Percentiles rank a stretch among this genome's conserved stretches.
Conservation (phyloP, 164 flowering plant genomes). For the Liriodendron chinense region DNA sequence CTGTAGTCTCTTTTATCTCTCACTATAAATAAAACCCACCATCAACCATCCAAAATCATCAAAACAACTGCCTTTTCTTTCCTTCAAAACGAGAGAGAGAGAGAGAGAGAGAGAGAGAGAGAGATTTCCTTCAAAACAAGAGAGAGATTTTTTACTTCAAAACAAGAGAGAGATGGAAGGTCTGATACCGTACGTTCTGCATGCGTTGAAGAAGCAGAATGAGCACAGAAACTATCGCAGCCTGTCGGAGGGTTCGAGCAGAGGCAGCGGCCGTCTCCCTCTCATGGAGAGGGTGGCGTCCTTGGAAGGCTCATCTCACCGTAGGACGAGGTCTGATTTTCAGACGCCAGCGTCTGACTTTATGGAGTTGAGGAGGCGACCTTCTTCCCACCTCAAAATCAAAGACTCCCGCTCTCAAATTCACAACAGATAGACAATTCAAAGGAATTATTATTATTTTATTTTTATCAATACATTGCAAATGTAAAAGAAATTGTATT, state of each 20-base stretch:
- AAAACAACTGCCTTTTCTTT: background rate
- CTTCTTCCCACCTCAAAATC: background rate
- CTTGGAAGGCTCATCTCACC: conserved; percentile 10
- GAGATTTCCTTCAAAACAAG: too few relatives aligned
- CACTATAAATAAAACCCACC: background rate
- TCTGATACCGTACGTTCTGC: conserved; percentile 35
- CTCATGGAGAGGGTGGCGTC: background rate
- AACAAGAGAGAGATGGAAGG: conserved; percentile 38
- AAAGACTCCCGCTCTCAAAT: background rate
- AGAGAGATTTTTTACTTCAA: background rate
- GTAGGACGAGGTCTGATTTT: conserved; percentile 28
- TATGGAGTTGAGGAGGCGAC: conserved; percentile 17
- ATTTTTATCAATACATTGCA: too few relatives aligned
- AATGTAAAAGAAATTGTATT: too few relatives aligned
- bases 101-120: background rate
- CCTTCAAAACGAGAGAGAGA: background rate
- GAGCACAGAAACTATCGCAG: conserved; percentile 23
- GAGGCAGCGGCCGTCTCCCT: conserved; percentile 27
- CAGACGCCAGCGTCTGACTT: conserved; percentile 22
- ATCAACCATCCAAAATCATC: too few relatives aligned
- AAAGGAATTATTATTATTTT: too few relatives aligned
- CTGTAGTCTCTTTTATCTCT: background rate
- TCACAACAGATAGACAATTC: too few relatives aligned
- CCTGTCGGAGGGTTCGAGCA: conserved; percentile 24
- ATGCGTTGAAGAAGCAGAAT: conserved; percentile 31